These are phyloP conservation scores for Xylaria nigripes DNA, from an alignment of 495 filamentous ascomycete species.

Conservation along the genomic window DNA sequence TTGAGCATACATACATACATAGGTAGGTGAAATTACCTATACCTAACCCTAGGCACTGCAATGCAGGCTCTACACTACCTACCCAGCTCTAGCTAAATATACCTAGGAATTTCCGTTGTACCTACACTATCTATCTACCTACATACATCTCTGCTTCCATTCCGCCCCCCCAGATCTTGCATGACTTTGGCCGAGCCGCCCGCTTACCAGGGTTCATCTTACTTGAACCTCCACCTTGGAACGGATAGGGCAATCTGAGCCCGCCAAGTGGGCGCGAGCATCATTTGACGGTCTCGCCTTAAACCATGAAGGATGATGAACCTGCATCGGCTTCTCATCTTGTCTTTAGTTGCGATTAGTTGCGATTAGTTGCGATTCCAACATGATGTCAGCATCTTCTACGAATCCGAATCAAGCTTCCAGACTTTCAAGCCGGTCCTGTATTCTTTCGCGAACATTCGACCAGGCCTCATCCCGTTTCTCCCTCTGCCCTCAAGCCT, in stretches of 20 bases:
- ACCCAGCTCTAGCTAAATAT: no score
- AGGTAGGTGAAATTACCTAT: no score
- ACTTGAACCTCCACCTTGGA: slow-evolving; percentile 3
- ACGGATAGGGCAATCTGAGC: slow-evolving; percentile 6
- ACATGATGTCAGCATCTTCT: not conserved
- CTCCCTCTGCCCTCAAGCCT: not conserved
- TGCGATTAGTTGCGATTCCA: no score
- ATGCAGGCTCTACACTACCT: not conserved
- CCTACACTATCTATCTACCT: not conserved
- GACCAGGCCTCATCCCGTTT: not conserved
- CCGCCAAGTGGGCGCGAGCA: not conserved
- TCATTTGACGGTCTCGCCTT: not conserved
- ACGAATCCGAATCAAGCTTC: not conserved
- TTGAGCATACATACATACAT: not conserved
- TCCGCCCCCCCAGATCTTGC: slow-evolving; percentile 9
- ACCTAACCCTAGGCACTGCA: not conserved
- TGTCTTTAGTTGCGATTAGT: not conserved
- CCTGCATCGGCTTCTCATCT: slow-evolving; percentile 1
- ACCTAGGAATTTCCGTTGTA: no score
- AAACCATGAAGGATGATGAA: not conserved
- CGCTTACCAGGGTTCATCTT: slow-evolving; percentile 7
- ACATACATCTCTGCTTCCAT: not conserved
- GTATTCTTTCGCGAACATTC: not conserved
- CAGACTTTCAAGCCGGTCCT: not conserved
- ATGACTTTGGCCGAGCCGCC: slow-evolving; percentile 10